These are phyloP conservation scores for Penicillium sp. DNA, from an alignment of 2,329 filamentous ascomycete genomes.

Conservation along the genomic window DNA sequence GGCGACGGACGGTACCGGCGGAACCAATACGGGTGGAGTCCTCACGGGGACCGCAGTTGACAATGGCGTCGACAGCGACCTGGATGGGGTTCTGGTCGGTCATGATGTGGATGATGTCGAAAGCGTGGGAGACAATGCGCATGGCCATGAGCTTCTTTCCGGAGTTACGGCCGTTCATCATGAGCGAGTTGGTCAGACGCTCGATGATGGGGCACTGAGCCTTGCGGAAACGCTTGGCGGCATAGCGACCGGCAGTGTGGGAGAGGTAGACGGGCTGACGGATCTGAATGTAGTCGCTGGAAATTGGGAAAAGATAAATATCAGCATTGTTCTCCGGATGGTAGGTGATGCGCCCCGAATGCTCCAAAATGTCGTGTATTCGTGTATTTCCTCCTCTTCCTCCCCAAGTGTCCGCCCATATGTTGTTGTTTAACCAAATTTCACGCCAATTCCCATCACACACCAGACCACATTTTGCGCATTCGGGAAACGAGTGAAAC, in stretches of 20 bases:
- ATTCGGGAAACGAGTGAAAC: conserved; percentile 20
- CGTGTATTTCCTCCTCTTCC: neutral
- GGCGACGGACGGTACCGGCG: conserved; percentile 98
- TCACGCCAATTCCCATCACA: conserved; percentile 11
- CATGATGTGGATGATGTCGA: conserved; percentile 99
- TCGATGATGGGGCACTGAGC: conserved; percentile 99
- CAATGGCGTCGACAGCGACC: conserved; percentile 98
- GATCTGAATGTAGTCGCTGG: conserved; percentile 99
- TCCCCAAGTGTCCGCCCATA: neutral
- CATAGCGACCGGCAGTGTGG: conserved; percentile 98
- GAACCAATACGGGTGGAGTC: conserved; percentile 99
- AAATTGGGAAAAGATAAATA: conserved; percentile 27
- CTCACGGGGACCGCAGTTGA: conserved; percentile 99
- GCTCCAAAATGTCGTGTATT: neutral
- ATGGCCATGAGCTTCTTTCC: conserved; percentile 99
- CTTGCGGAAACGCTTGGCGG: conserved; percentile 99
- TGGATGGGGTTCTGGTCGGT: conserved; percentile 99
- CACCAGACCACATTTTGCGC: conserved; percentile 27
- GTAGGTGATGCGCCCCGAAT: neutral
- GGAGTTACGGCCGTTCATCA: conserved; percentile 99
- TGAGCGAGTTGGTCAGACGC: conserved; percentile 99
- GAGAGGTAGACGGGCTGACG: conserved; percentile 98
- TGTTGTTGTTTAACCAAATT: too few relatives aligned
- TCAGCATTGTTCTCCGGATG: conserved; percentile 29
- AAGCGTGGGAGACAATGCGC: conserved; percentile 97